A percentile compares a stretch with the other conserved stretches of the same genome.
Conservation (phyloP, 1,139 yeast species). For the Yamadazyma trypodendri region DNA sequence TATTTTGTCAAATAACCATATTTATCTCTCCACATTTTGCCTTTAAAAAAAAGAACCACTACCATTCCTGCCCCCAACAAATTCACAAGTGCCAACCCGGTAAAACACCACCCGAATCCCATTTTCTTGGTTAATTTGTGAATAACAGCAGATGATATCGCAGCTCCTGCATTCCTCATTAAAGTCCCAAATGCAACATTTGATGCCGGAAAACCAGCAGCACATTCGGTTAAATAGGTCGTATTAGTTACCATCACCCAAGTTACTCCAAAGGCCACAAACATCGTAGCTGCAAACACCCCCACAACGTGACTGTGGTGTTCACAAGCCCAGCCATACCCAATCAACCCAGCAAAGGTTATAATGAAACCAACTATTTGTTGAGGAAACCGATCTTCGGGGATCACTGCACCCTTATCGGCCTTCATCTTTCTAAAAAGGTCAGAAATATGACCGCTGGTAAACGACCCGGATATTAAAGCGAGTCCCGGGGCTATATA, state of each 20-base stretch:
- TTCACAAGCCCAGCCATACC: constrained; percentile 57
- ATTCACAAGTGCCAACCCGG: constrained; percentile 49
- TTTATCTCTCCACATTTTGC: constrained; percentile 6
- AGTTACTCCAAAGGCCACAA: constrained; percentile 56
- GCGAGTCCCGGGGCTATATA: constrained; percentile 57
- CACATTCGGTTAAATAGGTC: constrained; percentile 55
- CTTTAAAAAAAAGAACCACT: constrained; percentile 22
- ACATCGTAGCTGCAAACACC: constrained; percentile 43
- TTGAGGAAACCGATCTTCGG: constrained; percentile 47
- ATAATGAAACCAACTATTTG: constrained; percentile 47
- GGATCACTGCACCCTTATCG: constrained; percentile 19
- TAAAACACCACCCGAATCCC: constrained; percentile 62
- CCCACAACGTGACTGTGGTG: constrained; percentile 41
- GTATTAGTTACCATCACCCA: constrained; percentile 61
- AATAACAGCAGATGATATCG: constrained; percentile 51
- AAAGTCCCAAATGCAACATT: constrained; percentile 57
- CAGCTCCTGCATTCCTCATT: constrained; percentile 56
- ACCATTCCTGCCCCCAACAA: constrained; percentile 25
- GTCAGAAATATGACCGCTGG: constrained; percentile 54
- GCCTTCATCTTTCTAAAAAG: constrained; percentile 20
- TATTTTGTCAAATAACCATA: constrained; percentile 6
- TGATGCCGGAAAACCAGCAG: constrained; percentile 53
- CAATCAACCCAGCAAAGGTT: constrained; percentile 46
- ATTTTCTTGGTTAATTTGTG: constrained; percentile 38
- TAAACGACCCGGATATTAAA: constrained; percentile 48